Evolutionary conservation across 768 basidiomycete genomes (phyloP).

Genomic region (Suillus bovinus): DNA sequence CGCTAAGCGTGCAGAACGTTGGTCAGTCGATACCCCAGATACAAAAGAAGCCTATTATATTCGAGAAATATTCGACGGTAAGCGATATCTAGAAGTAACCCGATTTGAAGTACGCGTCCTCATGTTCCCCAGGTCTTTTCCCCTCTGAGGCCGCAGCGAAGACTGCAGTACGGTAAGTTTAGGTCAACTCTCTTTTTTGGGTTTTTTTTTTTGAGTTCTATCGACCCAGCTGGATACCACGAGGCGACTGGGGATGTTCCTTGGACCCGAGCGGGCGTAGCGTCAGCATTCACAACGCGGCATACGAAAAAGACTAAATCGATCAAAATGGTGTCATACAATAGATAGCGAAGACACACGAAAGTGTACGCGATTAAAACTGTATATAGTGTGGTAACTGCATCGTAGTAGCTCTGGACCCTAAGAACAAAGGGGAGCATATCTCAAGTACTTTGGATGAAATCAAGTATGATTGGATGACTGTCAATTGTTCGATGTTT

Average conservation of each 20-base stretch:
- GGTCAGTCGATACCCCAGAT: conserved; percentile 79
- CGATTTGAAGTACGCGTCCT: conserved; percentile 1
- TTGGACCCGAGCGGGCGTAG: conserved; percentile 94
- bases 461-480: conserved; percentile 9
- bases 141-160: conserved; percentile 81
- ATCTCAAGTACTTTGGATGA: conserved; percentile 16
- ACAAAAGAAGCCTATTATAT: conserved; percentile 97
- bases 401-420: conserved; percentile 5
- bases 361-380: not conserved
- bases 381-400: conserved; percentile 5
- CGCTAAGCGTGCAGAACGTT: conserved; percentile 69
- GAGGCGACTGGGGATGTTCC: conserved; percentile 95
- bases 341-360: conserved; percentile 3
- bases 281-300: conserved; percentile 93
- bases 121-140: conserved; percentile 60
- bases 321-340: conserved; percentile 8
- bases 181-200: conserved; percentile 12
- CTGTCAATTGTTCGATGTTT: conserved; percentile 27
- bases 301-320: conserved; percentile 50
- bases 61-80: conserved; percentile 88
- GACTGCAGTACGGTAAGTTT: conserved; percentile 84
- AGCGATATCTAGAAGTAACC: conserved; percentile 12
- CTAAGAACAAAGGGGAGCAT: conserved; percentile 1
- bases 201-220: conserved; percentile 14
- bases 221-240: conserved; percentile 78